Evolutionary conservation across 805 yeast species (phyloP).

Genomic region (Torulaspora maleeae): DNA sequence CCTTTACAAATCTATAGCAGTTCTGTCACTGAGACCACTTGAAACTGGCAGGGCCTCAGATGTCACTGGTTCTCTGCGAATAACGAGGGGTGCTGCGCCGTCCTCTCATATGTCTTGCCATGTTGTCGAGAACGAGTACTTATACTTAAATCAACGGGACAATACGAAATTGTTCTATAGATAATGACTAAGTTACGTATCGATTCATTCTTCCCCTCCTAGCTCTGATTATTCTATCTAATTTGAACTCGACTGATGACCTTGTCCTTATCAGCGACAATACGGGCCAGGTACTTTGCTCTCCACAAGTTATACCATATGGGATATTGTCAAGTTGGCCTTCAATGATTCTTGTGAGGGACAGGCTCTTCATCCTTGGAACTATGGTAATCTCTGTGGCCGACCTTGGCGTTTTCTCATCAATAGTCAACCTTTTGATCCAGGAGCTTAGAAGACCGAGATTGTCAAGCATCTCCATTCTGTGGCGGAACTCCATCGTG

Average conservation of each 20-base stretch:
- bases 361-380: conserved; percentile 71
- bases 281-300: conserved; percentile 88
- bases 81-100: conserved; percentile 52
- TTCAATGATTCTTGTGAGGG: conserved; percentile 74
- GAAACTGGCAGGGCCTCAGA: conserved; percentile 80
- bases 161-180: conserved; percentile 40
- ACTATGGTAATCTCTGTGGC: conserved; percentile 86
- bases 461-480: conserved; percentile 74
- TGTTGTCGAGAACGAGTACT: conserved; percentile 54
- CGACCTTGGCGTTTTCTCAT: conserved; percentile 77
- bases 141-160: conserved; percentile 57
- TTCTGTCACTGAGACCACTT: conserved; percentile 57
- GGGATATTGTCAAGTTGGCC: conserved; percentile 74
- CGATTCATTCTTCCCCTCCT: conserved; percentile 24
- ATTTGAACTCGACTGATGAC: conserved; percentile 82
- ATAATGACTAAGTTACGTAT: conserved; percentile 20
- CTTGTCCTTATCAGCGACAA: conserved; percentile 80
- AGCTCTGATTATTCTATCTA: conserved; percentile 62
- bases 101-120: conserved; percentile 18
- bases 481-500: conserved; percentile 77
- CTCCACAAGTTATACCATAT: conserved; percentile 89
- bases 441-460: conserved; percentile 68
- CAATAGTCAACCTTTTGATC: conserved; percentile 72
- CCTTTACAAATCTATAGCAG: conserved; percentile 25
- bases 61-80: conserved; percentile 64